Evolutionary conservation across 345 rosid species (phyloP).

Genomic region (Salix exigua): DNA sequence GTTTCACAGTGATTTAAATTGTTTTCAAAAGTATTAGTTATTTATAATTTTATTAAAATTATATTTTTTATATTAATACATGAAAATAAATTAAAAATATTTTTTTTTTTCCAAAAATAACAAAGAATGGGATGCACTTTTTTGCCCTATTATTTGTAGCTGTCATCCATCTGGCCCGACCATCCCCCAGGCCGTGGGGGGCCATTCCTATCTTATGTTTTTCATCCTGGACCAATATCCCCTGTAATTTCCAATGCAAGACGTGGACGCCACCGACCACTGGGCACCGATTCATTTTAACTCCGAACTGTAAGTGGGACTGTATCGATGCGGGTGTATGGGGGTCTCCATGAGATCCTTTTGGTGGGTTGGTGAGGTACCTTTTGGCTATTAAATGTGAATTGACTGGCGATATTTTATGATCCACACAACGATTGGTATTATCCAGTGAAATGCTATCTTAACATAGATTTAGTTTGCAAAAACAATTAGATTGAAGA

Average conservation of each 20-base stretch:
- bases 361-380: neutral
- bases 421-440: neutral
- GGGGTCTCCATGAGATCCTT: neutral
- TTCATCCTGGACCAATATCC: slow-evolving; percentile 25
- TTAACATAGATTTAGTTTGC: too few relatives aligned
- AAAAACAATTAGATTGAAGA: too few relatives aligned
- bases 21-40: too few relatives aligned
- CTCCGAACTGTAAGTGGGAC: too few relatives aligned
- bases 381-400: neutral
- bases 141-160: slow-evolving; percentile 20
- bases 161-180: slow-evolving; percentile 25
- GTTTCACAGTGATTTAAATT: too few relatives aligned
- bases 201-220: slow-evolving; percentile 10
- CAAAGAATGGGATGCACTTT: slow-evolving; percentile 20
- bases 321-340: neutral
- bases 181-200: slow-evolving; percentile 15
- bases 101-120: too few relatives aligned
- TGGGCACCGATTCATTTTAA: neutral
- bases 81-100: too few relatives aligned
- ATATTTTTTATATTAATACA: too few relatives aligned
- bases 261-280: neutral
- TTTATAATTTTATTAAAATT: too few relatives aligned
- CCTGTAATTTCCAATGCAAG: neutral
- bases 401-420: slow-evolving; percentile 1
- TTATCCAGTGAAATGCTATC: too few relatives aligned